Evolutionary conservation across 306 rosid genomes (phyloP).

Genomic region (Medicago lupulina): DNA sequence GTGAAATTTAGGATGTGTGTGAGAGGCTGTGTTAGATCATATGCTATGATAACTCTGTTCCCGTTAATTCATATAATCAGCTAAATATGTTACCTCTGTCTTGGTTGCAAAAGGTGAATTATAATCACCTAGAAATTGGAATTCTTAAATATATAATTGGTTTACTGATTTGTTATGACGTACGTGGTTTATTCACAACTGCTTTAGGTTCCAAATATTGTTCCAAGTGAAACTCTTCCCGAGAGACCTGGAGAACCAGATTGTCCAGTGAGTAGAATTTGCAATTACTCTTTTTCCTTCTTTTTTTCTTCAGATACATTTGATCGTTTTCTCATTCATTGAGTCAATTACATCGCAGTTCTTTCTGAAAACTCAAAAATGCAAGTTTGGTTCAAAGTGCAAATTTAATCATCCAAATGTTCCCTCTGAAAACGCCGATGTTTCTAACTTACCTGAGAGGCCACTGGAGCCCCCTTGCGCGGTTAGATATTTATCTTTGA

Average conservation of each 20-base stretch:
- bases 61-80: conserved; percentile 27
- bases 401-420: conserved; percentile 92
- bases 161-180: conserved; percentile 37
- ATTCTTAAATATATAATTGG: neutral
- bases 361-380: conserved; percentile 90
- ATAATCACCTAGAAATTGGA: conserved; percentile 20
- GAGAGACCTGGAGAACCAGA: conserved; percentile 93
- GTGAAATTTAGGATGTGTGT: conserved; percentile 22
- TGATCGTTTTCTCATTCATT: conserved; percentile 41
- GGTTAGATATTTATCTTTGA: conserved; percentile 60
- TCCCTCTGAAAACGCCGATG: conserved; percentile 67
- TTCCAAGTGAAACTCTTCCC: conserved; percentile 72
- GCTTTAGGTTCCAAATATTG: conserved; percentile 70
- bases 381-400: conserved; percentile 93
- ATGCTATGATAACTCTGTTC: conserved; percentile 22
- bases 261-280: conserved; percentile 81
- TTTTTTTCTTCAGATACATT: conserved; percentile 30
- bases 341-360: conserved; percentile 57
- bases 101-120: conserved; percentile 30
- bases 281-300: neutral
- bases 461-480: conserved; percentile 85
- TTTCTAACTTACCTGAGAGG: conserved; percentile 79
- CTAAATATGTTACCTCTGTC: conserved; percentile 24
- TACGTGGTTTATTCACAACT: conserved; percentile 36
- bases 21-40: conserved; percentile 12